Evolutionary conservation across 192 early-diverging fungal genomes (phyloP).

Genomic region (Coemansia interrupta): DNA sequence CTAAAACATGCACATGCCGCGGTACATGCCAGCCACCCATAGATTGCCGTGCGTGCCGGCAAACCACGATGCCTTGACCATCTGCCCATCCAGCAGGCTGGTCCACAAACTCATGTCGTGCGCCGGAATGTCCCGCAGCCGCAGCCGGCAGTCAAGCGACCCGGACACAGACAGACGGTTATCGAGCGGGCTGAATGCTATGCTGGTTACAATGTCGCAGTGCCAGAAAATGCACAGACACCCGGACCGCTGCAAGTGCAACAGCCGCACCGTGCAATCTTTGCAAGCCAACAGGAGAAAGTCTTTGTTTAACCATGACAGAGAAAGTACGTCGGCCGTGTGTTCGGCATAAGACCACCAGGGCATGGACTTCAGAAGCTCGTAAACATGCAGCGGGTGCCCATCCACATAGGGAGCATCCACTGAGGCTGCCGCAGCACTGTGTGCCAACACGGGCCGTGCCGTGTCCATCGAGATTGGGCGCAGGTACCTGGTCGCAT

Average conservation of each 20-base stretch:
- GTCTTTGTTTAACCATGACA: conserved; percentile 71
- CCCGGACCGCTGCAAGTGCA: conserved; percentile 69
- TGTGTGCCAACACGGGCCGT: neutral
- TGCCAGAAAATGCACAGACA: conserved; percentile 81
- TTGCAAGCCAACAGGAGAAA: conserved; percentile 78
- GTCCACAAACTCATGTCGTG: conserved; percentile 78
- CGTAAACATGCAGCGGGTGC: conserved; percentile 51
- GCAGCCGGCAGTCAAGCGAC: conserved; percentile 72
- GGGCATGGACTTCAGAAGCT: conserved; percentile 64
- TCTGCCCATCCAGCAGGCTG: conserved; percentile 60
- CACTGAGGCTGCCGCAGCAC: neutral
- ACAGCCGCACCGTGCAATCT: conserved; percentile 82
- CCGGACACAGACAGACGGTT: conserved; percentile 78
- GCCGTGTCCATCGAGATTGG: conserved; percentile 29
- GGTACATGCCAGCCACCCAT: conserved; percentile 72
- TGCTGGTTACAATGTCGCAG: conserved; percentile 70
- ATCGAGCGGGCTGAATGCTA: conserved; percentile 80
- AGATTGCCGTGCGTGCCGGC: conserved; percentile 63
- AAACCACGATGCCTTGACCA: conserved; percentile 78
- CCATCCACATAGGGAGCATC: neutral
- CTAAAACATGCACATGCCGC: conserved; percentile 80
- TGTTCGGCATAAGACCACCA: conserved; percentile 74
- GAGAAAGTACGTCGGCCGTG: conserved; percentile 64
- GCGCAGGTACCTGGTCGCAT: conserved; percentile 26
- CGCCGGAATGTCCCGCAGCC: conserved; percentile 79